Base-by-base conservation (phyloP, 305 asterid genomes). In the Plantago coronopus region DNA sequence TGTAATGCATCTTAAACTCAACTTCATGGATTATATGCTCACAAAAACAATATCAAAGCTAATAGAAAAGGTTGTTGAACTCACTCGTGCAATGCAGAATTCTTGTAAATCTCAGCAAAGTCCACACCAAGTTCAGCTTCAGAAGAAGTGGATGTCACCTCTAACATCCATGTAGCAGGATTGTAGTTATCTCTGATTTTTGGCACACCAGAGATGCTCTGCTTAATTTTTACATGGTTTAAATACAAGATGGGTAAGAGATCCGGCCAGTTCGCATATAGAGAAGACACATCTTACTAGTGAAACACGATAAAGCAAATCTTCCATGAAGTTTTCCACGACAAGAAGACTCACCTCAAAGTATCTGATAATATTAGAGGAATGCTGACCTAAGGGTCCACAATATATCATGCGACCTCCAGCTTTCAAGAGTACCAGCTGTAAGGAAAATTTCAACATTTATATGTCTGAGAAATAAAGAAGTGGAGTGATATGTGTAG, bases 401-500 rank as follows among this genome's bases (percentile, higher is more conserved):
- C 78, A 77, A 56, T 90, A 90, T 56, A 84, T 83, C 83, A 85
- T 69, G 29, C 73, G 81, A 59, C 97, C 96, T 60, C 97, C 95
- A 46, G 70, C 72, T 83, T 90, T 90, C 78, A 90, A 51, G 17
- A 90, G 83, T 76, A 83, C 27, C 62, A 90, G 67, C 96, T 90
- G 82, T 22, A 65, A 22, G 57, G 11, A 54, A 9, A 34, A 55
- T 21, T 14, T 13, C 42, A 34, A 34, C 12, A 34, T 34, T 7
- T 7, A 34, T 34, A 34, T 34, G 13, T 34, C 13, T 34, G 42
- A 34, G 13, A 2, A 27, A 27, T 27, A 2, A 50, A 13, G 57
- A 16, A 53, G 42, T 16, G 34, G 58, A 53, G 21, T 53, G 2
- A 12, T 22, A 53, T 53, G 57, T 23, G 57, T 51, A 9, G 29